phyloP scores from a whole-genome alignment of 805 yeast genomes.

The Cyberlindnera lachancei region DNA sequence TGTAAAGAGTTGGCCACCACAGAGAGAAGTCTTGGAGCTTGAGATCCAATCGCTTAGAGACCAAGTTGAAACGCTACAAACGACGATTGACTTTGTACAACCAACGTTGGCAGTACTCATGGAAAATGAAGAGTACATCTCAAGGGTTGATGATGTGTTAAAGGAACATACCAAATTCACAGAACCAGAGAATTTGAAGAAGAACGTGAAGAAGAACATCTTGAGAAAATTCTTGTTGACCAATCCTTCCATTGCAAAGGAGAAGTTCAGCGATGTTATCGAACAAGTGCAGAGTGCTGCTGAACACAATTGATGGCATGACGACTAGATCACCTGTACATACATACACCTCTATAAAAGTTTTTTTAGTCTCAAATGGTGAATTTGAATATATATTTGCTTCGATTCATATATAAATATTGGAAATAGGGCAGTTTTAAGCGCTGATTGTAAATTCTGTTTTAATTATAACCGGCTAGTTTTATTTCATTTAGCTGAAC shows the following conservation, averaged over 20 bases:
- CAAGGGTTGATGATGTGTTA: constrained; percentile 29
- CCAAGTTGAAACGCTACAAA: constrained; percentile 20
- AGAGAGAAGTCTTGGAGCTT: constrained; percentile 31
- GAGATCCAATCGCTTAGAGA: constrained; percentile 27
- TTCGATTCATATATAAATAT: too few species aligned
- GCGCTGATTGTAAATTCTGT: too few species aligned
- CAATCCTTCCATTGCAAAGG: constrained; percentile 17
- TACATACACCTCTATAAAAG: not conserved
- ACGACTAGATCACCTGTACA: not conserved
- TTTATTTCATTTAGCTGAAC: too few species aligned
- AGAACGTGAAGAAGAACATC: constrained; percentile 60
- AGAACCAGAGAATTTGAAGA: constrained; percentile 35
- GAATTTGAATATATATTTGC: too few species aligned
- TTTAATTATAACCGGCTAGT: too few species aligned
- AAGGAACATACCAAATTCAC: constrained; percentile 27
- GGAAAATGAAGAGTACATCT: constrained; percentile 28
- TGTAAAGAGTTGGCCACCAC: constrained; percentile 40
- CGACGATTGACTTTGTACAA: constrained; percentile 30
- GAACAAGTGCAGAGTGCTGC: constrained; percentile 8
- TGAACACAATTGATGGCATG: not conserved
- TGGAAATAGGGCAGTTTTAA: too few species aligned
- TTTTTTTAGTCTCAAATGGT: not conserved
- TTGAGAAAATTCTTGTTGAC: constrained; percentile 55
- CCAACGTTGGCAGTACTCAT: constrained; percentile 29
- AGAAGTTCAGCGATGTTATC: constrained; percentile 15